These are phyloP conservation scores for Gastroboletus turbinatus DNA, from an alignment of 1,284 basidiomycete species.

Conservation along the genomic window DNA sequence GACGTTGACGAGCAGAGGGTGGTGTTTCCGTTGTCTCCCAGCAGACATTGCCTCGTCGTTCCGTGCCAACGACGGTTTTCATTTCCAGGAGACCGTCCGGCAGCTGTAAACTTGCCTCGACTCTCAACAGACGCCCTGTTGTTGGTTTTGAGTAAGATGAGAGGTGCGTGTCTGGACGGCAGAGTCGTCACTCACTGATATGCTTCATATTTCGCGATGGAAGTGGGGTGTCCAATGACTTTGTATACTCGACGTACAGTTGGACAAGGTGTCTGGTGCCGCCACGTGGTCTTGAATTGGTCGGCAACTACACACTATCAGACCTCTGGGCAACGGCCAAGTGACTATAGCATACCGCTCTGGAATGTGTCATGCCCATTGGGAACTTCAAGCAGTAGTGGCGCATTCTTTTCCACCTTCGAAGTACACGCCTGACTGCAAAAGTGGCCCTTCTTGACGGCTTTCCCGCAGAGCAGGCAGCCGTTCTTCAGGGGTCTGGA, in stretches of 20 bases:
- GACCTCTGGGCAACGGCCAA: background rate
- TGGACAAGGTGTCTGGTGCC: slow-evolving; percentile 54
- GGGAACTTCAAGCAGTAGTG: slow-evolving; percentile 59
- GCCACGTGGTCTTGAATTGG: slow-evolving; percentile 68
- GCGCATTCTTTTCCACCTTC: slow-evolving; percentile 51
- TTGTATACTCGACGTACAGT: slow-evolving; percentile 59
- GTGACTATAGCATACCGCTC: slow-evolving; percentile 45
- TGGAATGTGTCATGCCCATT: slow-evolving; percentile 57
- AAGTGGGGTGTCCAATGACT: slow-evolving; percentile 48
- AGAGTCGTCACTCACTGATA: slow-evolving; percentile 46
- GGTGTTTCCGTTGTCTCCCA: slow-evolving; percentile 59
- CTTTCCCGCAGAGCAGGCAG: slow-evolving; percentile 56
- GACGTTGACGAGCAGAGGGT: slow-evolving; percentile 51
- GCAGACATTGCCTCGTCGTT: slow-evolving; percentile 49
- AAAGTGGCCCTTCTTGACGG: slow-evolving; percentile 58
- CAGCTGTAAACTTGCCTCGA: slow-evolving; percentile 51
- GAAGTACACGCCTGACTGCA: slow-evolving; percentile 53
- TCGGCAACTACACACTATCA: slow-evolving; percentile 46
- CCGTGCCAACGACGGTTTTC: slow-evolving; percentile 49
- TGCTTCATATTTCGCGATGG: slow-evolving; percentile 51
- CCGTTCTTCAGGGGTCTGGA: slow-evolving; percentile 47
- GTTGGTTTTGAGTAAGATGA: background rate
- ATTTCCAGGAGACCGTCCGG: slow-evolving; percentile 56
- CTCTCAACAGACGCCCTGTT: slow-evolving; percentile 51
- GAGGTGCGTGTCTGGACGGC: background rate